Evolutionary conservation across 768 basidiomycete genomes (phyloP).

Genomic region (Suillus subluteus): DNA sequence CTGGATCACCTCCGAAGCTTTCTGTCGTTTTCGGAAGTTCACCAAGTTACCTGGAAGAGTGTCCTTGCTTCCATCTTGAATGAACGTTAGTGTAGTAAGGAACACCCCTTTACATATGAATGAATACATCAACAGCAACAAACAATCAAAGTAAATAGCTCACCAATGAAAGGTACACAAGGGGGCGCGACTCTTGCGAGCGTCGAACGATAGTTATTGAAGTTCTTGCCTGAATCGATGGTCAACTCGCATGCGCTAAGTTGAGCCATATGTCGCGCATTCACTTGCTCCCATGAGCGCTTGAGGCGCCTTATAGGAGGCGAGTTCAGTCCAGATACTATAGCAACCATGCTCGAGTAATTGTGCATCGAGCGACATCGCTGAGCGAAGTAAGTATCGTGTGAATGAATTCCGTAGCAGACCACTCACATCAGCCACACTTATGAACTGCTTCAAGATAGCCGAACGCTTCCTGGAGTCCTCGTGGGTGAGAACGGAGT

Average conservation of each 20-base stretch:
- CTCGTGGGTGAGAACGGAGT: slow-evolving; percentile 77
- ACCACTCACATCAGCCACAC: slow-evolving; percentile 81
- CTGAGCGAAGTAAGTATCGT: slow-evolving; percentile 44
- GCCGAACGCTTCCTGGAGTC: slow-evolving; percentile 83
- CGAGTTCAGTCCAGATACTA: slow-evolving; percentile 92
- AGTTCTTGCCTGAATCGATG: slow-evolving; percentile 93
- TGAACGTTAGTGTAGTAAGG: slow-evolving; percentile 95
- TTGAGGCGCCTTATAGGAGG: slow-evolving; percentile 92
- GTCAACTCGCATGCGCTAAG: slow-evolving; percentile 85
- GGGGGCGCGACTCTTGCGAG: slow-evolving; percentile 86
- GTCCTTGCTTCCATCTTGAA: slow-evolving; percentile 95
- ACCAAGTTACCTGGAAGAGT: slow-evolving; percentile 76
- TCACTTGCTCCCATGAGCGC: slow-evolving; percentile 91
- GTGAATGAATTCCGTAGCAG: not conserved
- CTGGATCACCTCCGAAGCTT: slow-evolving; percentile 94
- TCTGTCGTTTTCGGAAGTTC: slow-evolving; percentile 95
- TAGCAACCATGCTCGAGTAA: slow-evolving; percentile 96
- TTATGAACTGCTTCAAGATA: slow-evolving; percentile 88
- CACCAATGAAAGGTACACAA: slow-evolving; percentile 96
- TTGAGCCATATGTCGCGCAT: slow-evolving; percentile 69
- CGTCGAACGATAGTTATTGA: slow-evolving; percentile 85
- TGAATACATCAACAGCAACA: slow-evolving; percentile 6
- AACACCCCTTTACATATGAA: slow-evolving; percentile 72
- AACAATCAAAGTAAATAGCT: slow-evolving; percentile 23
- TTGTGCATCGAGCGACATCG: slow-evolving; percentile 89